Evolutionary conservation across 2,329 filamentous ascomycete species (phyloP).

Genomic region (Fusarium sp.): DNA sequence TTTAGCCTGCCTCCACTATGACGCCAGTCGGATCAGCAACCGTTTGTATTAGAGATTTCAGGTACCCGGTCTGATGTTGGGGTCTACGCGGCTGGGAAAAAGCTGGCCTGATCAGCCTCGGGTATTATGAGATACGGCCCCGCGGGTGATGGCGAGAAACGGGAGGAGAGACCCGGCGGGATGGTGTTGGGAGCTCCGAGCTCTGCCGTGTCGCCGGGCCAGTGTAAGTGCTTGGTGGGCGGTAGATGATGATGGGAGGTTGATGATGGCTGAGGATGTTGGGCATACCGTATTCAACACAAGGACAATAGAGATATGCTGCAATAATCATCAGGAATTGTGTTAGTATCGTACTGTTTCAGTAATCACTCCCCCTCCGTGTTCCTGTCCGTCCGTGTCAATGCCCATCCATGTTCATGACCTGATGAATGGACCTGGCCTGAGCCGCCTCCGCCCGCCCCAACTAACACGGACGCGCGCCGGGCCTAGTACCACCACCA

Average conservation of each 20-base stretch:
- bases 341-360: too few relatives aligned
- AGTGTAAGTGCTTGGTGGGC: constrained; percentile 17
- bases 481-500: neutral
- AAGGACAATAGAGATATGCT: neutral
- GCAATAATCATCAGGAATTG: neutral
- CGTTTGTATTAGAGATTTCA: constrained; percentile 3
- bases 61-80: constrained; percentile 17
- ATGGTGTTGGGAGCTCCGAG: constrained; percentile 10
- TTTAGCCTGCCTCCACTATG: constrained; percentile 33
- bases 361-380: neutral
- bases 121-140: constrained; percentile 2
- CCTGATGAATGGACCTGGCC: constrained; percentile 24
- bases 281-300: neutral
- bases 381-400: constrained; percentile 21
- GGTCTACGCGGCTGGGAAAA: neutral
- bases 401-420: constrained; percentile 37
- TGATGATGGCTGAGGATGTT: neutral
- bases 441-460: constrained; percentile 28
- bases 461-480: constrained; percentile 18
- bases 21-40: constrained; percentile 28
- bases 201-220: constrained; percentile 12
- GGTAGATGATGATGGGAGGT: neutral
- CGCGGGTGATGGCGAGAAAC: constrained; percentile 26
- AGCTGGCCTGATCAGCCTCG: constrained; percentile 11
- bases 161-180: constrained; percentile 9